These are phyloP conservation scores for Penicillium canariense DNA, from an alignment of 495 filamentous ascomycete species.

Conservation along the genomic window DNA sequence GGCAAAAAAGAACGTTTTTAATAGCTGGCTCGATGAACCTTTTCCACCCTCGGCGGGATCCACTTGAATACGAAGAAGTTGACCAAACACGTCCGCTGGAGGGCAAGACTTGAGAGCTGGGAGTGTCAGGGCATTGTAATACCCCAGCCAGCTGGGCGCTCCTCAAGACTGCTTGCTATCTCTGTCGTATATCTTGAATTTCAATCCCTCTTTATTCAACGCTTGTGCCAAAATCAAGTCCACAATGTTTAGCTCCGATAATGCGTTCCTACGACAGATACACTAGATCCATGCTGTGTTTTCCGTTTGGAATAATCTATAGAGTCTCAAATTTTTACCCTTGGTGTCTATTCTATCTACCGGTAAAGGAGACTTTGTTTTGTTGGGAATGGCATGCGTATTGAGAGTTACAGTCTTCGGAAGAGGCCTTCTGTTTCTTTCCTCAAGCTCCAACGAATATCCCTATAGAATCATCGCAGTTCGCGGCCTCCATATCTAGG, in stretches of 20 bases:
- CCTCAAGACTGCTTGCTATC: slow-evolving; percentile 1
- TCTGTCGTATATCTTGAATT: slow-evolving; percentile 27
- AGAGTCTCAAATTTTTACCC: background rate
- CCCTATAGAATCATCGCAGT: background rate
- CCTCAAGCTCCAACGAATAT: background rate
- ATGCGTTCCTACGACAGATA: slow-evolving; percentile 15
- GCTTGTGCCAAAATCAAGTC: slow-evolving; percentile 24
- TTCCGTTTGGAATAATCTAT: background rate
- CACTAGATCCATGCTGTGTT: background rate
- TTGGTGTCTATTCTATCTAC: slow-evolving; percentile 1
- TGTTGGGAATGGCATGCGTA: background rate
- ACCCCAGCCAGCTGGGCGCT: background rate
- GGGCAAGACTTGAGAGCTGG: background rate
- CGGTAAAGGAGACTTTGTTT: background rate
- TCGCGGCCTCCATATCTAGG: background rate
- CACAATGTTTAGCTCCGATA: slow-evolving; percentile 23
- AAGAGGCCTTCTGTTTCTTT: too few species aligned
- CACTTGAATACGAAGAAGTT: background rate
- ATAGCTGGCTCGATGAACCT: background rate
- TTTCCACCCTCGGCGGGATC: background rate
- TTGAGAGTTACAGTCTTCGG: background rate
- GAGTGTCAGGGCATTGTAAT: slow-evolving; percentile 4
- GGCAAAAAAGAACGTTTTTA: background rate
- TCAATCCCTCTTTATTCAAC: slow-evolving; percentile 12
- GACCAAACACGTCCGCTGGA: background rate